Base-by-base conservation (phyloP, 2,329 filamentous ascomycete species). In the Sphaerulina vaccinii region DNA sequence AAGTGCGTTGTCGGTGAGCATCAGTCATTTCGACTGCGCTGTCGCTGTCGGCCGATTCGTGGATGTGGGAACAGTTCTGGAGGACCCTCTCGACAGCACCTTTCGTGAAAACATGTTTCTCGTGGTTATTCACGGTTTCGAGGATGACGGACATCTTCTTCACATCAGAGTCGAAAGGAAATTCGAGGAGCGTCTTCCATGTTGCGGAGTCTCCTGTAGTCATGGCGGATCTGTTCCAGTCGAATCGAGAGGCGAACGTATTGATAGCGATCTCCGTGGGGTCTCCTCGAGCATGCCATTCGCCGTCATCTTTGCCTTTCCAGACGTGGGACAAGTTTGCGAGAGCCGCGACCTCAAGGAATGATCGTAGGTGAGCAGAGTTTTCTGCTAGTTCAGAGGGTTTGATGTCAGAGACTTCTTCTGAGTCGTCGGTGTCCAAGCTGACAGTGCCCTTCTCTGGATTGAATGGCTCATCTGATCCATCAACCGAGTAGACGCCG, bases 61-160 rank as follows among this genome's bases (percentile, higher is more conserved):
- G 24, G 55, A 51, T 33, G 61, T 49, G 47, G 65, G 65, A 1
- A 77, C 69, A 0, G 77, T 78, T 67, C 86, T 89, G 1, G 80
- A 89, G 72, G 23, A 89, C 78, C 35, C 85, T 77, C 65, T 89
- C 86, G 3, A 88, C 85, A 1, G 86, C 86, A 43, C 84, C 84
- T 64, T 85, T 85, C 51, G 81, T 83, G 60, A 84, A 83, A 40
- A 81, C 71, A 67, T 70, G 75, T 48, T 62, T 58, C 47, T 68
- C 58, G 24, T 67, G 58, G 24, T 46, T 64, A 63, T 85, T 84
- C 41, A 86, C 81, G 32, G 87, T 84, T 19, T 61, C 60, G 66
- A 85, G 86, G 47, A 88, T 82, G 32, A 87, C 84, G 0, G 84
- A 86, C 86, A 89, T 89, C 62, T 84, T 86, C 73, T 89, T 90